Conservation (phyloP, 2,329 filamentous ascomycete species). For the Ascochyta fabae region DNA sequence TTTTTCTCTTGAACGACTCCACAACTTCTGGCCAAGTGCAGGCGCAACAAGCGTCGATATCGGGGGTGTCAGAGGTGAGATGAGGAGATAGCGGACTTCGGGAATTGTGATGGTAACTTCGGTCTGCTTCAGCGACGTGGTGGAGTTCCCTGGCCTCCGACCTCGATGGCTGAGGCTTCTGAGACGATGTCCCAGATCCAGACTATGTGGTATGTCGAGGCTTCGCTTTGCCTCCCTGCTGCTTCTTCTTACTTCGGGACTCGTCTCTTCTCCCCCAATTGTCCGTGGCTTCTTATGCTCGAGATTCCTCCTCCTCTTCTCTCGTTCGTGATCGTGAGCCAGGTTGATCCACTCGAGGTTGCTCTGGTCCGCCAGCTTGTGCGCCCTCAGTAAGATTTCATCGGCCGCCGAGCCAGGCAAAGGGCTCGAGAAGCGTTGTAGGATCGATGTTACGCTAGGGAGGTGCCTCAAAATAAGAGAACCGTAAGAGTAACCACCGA, state of each 20-base stretch:
- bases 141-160: conserved; percentile 15
- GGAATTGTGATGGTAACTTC: conserved; percentile 21
- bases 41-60: conserved; percentile 47
- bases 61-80: conserved; percentile 57
- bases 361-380: conserved; percentile 70
- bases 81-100: conserved; percentile 50
- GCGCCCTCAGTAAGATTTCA: conserved; percentile 74
- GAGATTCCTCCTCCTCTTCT: conserved; percentile 38
- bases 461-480: conserved; percentile 79
- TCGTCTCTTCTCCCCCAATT: conserved; percentile 58
- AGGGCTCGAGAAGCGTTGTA: conserved; percentile 64
- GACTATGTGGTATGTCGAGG: conserved; percentile 39
- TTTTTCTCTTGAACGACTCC: conserved; percentile 26
- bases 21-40: conserved; percentile 37
- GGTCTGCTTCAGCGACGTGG: conserved; percentile 14
- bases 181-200: conserved; percentile 43
- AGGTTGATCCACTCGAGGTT: conserved; percentile 53
- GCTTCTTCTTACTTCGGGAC: conserved; percentile 46
- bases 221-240: conserved; percentile 51
- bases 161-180: conserved; percentile 39
- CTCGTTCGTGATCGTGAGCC: conserved; percentile 31
- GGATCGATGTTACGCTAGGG: conserved; percentile 63
- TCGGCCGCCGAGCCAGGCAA: conserved; percentile 64
- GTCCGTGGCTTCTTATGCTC: conserved; percentile 37
- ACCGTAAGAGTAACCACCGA: conserved; percentile 90